A percentile compares a stretch with the other conserved stretches of the same genome.
Conservation (phyloP, 768 basidiomycete genomes). For the Asterophora parasitica region DNA sequence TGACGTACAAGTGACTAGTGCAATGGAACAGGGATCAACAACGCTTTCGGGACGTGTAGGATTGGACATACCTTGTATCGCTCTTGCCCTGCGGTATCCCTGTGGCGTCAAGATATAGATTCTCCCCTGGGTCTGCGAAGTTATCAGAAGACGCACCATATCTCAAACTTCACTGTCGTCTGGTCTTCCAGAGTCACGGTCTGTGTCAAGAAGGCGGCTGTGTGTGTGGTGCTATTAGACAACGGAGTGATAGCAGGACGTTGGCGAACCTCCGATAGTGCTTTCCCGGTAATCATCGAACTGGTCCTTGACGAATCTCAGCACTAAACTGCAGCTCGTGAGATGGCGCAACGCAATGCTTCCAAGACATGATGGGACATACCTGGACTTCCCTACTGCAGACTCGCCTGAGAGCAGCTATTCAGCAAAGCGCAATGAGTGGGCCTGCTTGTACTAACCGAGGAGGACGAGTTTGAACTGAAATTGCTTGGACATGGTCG, state of each 20-base stretch:
- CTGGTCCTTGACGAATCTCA: conserved; percentile 95
- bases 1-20: conserved; percentile 37
- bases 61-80: conserved; percentile 71
- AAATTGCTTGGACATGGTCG: conserved; percentile 83
- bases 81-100: conserved; percentile 97
- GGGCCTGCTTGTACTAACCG: conserved; percentile 46
- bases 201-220: conserved; percentile 98
- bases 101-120: conserved; percentile 23
- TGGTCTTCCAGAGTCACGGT: conserved; percentile 88
- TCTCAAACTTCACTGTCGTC: conserved; percentile 95
- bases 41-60: conserved; percentile 8
- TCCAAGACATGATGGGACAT: conserved; percentile 22
- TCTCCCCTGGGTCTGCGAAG: not conserved
- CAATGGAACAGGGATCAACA: conserved; percentile 8
- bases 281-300: conserved; percentile 95
- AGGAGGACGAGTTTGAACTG: conserved; percentile 97
- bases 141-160: conserved; percentile 59
- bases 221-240: conserved; percentile 12
- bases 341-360: conserved; percentile 20
- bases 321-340: conserved; percentile 63
- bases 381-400: conserved; percentile 97
- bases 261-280: conserved; percentile 74
- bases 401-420: conserved; percentile 68
- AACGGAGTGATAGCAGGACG: not conserved
- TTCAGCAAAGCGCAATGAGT: conserved; percentile 9